A percentile compares a stretch with the other conserved stretches of the same genome.
Evolutionary conservation across 2,329 filamentous ascomycete species (phyloP).

Genomic region (Xylaria sp.): DNA sequence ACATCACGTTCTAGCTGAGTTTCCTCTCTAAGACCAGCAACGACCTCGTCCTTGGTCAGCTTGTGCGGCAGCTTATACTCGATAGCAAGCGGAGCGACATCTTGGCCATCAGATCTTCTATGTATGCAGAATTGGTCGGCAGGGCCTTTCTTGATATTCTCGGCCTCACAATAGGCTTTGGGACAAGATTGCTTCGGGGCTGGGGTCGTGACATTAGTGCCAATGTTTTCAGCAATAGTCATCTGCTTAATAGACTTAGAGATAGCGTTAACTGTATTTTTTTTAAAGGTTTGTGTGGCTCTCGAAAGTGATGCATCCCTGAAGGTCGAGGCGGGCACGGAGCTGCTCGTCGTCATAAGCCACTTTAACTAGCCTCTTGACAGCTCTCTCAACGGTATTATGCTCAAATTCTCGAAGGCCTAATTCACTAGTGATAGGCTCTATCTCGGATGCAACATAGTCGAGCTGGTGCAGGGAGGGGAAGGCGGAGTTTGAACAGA

Average conservation of each 20-base stretch:
- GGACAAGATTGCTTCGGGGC: constrained; percentile 26
- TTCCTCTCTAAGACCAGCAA: constrained; percentile 50
- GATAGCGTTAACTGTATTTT: constrained; percentile 40
- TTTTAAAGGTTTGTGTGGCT: constrained; percentile 53
- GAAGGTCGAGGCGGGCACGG: constrained; percentile 47
- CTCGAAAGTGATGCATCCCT: constrained; percentile 52
- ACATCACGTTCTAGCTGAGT: constrained; percentile 51
- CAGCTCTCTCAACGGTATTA: constrained; percentile 52
- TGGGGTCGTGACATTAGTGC: constrained; percentile 23
- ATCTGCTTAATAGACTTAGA: constrained; percentile 45
- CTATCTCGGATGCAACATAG: constrained; percentile 48
- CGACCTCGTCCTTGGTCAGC: constrained; percentile 49
- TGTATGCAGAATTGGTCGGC: constrained; percentile 52
- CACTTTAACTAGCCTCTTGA: constrained; percentile 50
- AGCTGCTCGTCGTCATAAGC: constrained; percentile 47
- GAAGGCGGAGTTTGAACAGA: constrained; percentile 48
- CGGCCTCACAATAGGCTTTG: constrained; percentile 30
- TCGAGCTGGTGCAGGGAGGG: constrained; percentile 51
- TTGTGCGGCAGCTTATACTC: constrained; percentile 47
- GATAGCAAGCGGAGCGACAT: constrained; percentile 46
- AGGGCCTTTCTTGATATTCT: constrained; percentile 46
- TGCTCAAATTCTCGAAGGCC: constrained; percentile 51
- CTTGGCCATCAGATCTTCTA: constrained; percentile 38
- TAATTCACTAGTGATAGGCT: constrained; percentile 52
- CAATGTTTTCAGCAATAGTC: constrained; percentile 33